Evolutionary conservation across 1,284 basidiomycete species (phyloP).

Genomic region (Moesziomyces antarcticus): DNA sequence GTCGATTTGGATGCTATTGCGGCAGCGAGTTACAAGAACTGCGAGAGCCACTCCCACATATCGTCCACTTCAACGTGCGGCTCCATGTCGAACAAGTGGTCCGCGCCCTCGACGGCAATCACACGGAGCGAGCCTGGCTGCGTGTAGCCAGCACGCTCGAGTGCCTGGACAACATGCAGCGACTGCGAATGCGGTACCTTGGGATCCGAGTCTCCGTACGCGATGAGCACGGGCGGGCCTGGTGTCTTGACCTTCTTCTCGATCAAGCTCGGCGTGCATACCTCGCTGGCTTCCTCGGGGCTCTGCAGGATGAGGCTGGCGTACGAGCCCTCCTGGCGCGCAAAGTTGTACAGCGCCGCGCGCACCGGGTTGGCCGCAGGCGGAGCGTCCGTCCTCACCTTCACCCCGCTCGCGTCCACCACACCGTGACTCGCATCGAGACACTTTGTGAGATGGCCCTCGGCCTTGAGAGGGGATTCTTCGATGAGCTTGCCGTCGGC

Average conservation of each 20-base stretch:
- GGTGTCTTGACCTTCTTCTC: constrained; percentile 6
- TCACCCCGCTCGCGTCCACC: constrained; percentile 9
- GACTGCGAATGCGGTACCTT: constrained; percentile 51
- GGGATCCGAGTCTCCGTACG: constrained; percentile 46
- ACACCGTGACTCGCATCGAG: constrained; percentile 24
- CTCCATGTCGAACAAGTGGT: constrained; percentile 50
- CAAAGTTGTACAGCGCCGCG: constrained; percentile 51
- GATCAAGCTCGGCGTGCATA: constrained; percentile 42
- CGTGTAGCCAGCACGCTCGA: constrained; percentile 33
- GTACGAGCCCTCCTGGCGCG: constrained; percentile 50
- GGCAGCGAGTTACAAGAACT: constrained; percentile 7
- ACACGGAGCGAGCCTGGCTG: constrained; percentile 14
- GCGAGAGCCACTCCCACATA: constrained; percentile 36
- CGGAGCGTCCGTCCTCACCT: constrained; percentile 41
- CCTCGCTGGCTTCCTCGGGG: constrained; percentile 11
- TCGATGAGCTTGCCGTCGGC: constrained; percentile 35
- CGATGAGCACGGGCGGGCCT: constrained; percentile 31
- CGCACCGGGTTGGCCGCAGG: constrained; percentile 38
- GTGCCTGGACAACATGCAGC: constrained; percentile 37
- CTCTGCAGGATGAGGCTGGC: constrained; percentile 36
- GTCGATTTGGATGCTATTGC: not conserved
- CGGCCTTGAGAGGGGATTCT: constrained; percentile 12
- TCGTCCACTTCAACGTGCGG: constrained; percentile 28
- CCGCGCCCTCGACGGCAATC: constrained; percentile 31
- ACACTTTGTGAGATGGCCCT: constrained; percentile 37